Evolutionary conservation across 176 grass and related monocot genomes (phyloP), one percentile per base, ranked within the genome.

Genomic region (Thinopyrum elongatum): DNA sequence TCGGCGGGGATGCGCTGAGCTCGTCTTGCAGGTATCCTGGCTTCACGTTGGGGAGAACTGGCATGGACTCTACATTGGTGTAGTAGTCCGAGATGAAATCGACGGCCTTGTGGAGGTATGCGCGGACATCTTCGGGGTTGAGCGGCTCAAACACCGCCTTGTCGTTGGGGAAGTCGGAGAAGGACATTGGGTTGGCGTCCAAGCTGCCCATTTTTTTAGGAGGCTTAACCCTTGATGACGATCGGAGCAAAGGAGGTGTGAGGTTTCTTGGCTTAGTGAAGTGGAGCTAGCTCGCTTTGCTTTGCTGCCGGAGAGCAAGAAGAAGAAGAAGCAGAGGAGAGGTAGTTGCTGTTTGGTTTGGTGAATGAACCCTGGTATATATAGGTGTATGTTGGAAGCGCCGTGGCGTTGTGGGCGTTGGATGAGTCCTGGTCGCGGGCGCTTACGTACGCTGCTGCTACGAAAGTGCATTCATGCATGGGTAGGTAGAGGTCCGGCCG

Each of bases 31-130:
- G 14, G 72, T 75, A 75, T 8, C 72, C 72, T 3, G 72, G 72
- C 8, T 29, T 75, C 25, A 75, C 42, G 15, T 19, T 75, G 25
- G 72, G 72, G 1, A 75, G 72, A 8, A 75, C 72, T 0, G 72
- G 42, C 72, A 49, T 75, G 41, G 72, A 75, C 72, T 75, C 72
- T 3, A 49, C 0, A 8, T 75, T 75, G 25, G n/a, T 27, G 38
- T 74, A 47, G 71, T 74, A 74, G 71, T 74, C 71, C 7, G 41
- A 74, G 71, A 74, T 47, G 71, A 74, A 74, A 14, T 74, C 71
- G 7, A 74, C 41, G 3, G 71, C 71, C 41, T 74, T 74, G 71
- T 74, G 71, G 41, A 74, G 71, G 41, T 74, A 74, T 15, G 71
- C 71, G 3, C 71, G 71, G 7, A 74, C 41, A 42, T 74, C 71